Conservation (phyloP, 495 filamentous ascomycete genomes). For the Neurospora discreta region DNA sequence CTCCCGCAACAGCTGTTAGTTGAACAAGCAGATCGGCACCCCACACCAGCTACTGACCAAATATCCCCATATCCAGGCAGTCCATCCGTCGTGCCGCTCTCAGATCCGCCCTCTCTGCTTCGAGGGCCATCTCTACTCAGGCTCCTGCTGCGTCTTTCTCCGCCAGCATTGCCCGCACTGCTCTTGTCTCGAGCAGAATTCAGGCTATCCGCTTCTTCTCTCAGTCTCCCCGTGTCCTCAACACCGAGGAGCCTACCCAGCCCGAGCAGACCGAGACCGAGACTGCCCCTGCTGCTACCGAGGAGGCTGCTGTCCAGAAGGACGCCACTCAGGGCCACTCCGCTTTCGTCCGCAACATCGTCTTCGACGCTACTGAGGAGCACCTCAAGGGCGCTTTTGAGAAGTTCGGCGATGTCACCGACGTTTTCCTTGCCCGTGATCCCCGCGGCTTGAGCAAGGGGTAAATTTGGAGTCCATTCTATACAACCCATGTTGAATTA, state of each 20-base stretch:
- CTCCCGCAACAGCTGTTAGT: not conserved
- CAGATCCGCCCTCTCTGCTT: slow-evolving; percentile 42
- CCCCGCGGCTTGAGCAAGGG: slow-evolving; percentile 74
- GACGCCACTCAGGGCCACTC: slow-evolving; percentile 3
- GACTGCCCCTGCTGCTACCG: not conserved
- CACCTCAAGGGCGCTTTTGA: slow-evolving; percentile 58
- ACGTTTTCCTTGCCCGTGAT: slow-evolving; percentile 52
- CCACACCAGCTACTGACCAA: not conserved
- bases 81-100: slow-evolving; percentile 45
- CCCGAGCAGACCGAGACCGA: not conserved
- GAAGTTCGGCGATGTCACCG: slow-evolving; percentile 51
- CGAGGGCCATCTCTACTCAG: slow-evolving; percentile 32
- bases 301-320: not conserved
- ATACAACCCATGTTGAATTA: not conserved
- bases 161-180: slow-evolving; percentile 13
- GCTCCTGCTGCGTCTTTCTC: slow-evolving; percentile 25
- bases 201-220: slow-evolving; percentile 24
- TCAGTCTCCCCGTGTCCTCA: slow-evolving; percentile 5
- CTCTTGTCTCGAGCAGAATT: slow-evolving; percentile 7
- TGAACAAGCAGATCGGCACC: not conserved
- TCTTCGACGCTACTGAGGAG: slow-evolving; percentile 67
- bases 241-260: not conserved
- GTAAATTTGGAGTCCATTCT: slow-evolving; percentile 37
- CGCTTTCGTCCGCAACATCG: slow-evolving; percentile 76
- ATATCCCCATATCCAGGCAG: slow-evolving; percentile 29